A percentile compares a stretch with the other conserved stretches of the same genome.
phyloP scores from a whole-genome alignment of 2,329 filamentous ascomycete genomes.

The Monosporascus sp. region DNA sequence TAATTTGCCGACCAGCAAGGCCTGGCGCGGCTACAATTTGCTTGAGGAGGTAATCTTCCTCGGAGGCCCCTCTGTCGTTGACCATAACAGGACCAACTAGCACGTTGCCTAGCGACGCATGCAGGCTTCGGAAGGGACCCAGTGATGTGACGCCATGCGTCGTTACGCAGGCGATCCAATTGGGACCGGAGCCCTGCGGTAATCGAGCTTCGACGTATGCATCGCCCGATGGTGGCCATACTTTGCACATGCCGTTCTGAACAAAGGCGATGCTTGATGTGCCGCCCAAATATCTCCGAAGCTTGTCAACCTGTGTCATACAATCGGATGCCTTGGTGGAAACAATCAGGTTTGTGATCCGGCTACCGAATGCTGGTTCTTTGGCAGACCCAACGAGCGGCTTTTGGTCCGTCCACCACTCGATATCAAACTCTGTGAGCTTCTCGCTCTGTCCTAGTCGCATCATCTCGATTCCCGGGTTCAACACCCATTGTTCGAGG shows the following conservation, averaged over 20 bases:
- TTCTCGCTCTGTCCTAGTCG: constrained; percentile 26
- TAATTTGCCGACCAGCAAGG: constrained; percentile 35
- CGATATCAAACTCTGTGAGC: constrained; percentile 40
- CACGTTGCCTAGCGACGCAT: constrained; percentile 45
- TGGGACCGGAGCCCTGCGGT: constrained; percentile 41
- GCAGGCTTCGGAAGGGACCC: constrained; percentile 45
- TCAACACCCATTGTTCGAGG: constrained; percentile 39
- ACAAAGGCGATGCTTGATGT: constrained; percentile 73
- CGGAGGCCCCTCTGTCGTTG: constrained; percentile 9
- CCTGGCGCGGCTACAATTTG: constrained; percentile 37
- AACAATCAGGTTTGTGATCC: constrained; percentile 69
- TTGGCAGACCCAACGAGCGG: constrained; percentile 30
- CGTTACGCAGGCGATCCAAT: constrained; percentile 64
- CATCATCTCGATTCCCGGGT: constrained; percentile 40
- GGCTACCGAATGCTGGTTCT: constrained; percentile 33
- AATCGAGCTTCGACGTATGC: constrained; percentile 39
- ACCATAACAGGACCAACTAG: constrained; percentile 41
- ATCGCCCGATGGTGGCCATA: constrained; percentile 48
- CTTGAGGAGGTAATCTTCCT: constrained; percentile 32
- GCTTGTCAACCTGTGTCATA: constrained; percentile 49
- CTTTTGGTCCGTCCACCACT: constrained; percentile 47
- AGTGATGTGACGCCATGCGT: constrained; percentile 51
- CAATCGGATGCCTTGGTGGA: constrained; percentile 69
- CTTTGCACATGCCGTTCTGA: constrained; percentile 79
- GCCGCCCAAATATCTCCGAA: constrained; percentile 57